Base-by-base conservation (phyloP, 805 yeast genomes). In the Ogataea nakhonphanomensis region DNA sequence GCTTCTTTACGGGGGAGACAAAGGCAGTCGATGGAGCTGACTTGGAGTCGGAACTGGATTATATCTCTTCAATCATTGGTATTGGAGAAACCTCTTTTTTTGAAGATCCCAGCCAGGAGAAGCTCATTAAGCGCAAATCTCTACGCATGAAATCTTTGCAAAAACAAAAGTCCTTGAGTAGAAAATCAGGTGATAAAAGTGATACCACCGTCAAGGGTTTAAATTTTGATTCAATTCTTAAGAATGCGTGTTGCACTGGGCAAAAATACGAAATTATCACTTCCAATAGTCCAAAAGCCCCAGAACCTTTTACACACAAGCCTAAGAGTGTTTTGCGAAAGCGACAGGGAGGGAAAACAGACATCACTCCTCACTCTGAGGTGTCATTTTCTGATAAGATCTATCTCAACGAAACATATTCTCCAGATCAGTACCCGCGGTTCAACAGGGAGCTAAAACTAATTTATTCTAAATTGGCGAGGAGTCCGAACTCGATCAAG, bases 371-470 rank as follows among this genome's bases (percentile, higher is more conserved):
- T 5, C 14, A 21, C 9, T 43, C 36, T 11, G 26, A 35, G 11
- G 59, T 58, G n/a, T 24, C 30, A 2, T 79, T 79, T 50, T 66
- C 77, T 7, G 69, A 73, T 41, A 65, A 66, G 44, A 64, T 78
- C 25, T 64, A 53, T 35, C 66, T 77, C 33, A 73, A 73, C 46
- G 75, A 74, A 38, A 78, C 86, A 1, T 72, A 66, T 49, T 68
- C 82, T 1, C 64, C 79, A 3, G 60, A 61, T 8, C 58, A 66
- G 47, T 81, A 81, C 55, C 73, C 76, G 50, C 67, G 87, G 36
- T 71, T 65, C 65, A 80, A 70, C 58, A 68, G 61, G 57, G 65
- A 64, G 8, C 71, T 76, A 43, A 76, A 78, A 25, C 76, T 70
- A 59, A 44, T 51, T 4, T 73, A 71, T 55, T 62, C 74, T 44